Evolutionary conservation across 352 stramenopile species (phyloP), one percentile per base, ranked within the genome.

Genomic region (Globisporangium barbulae): DNA sequence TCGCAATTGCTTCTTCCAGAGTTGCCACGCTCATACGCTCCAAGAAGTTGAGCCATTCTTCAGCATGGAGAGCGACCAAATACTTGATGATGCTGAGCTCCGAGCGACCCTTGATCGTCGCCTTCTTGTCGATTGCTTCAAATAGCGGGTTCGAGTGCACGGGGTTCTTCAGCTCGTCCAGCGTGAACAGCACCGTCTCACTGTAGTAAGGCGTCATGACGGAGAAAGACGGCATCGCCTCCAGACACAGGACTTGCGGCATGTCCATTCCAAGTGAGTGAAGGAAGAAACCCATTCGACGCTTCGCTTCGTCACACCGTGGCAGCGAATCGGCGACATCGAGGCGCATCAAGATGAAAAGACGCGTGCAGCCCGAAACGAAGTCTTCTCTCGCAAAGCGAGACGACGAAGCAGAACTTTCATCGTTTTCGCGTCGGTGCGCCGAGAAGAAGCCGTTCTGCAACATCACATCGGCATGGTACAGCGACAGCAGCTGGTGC

Each of bases 191-290:
- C 15, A 96, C 88, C 1, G 86, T 92, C 60, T 96, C 88, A 19
- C 77, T 91, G 69, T 96, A 96, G 65, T 94, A 96, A 31, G 88
- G 88, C 12, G 88, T 96, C 74, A 96, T 90, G 4, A 96, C 88
- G 0, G 84, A 94, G 61, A 96, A 96, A 5, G 88, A 96, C 9
- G 83, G 85, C 85, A 95, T 94, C 0, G 85, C 81, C 59, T 93
- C 80, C 44, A 96, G 73, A 5, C 84, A 89, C 37, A 67, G 60
- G 1, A 96, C 79, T 41, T 78, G 71, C 2, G 88, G 85, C 74
- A 96, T 96, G 6, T 91, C 73, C 88, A 96, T 96, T 10, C 71
- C 67, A 25, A 96, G 64, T 28, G 88, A 93, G 61, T 96, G 83
- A 15, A 96, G 62, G 64, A 96, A 96, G 71, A 95, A 96, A 3